Evolutionary conservation across 2,329 filamentous ascomycete species (phyloP).

Genomic region (Diaporthe sp.): DNA sequence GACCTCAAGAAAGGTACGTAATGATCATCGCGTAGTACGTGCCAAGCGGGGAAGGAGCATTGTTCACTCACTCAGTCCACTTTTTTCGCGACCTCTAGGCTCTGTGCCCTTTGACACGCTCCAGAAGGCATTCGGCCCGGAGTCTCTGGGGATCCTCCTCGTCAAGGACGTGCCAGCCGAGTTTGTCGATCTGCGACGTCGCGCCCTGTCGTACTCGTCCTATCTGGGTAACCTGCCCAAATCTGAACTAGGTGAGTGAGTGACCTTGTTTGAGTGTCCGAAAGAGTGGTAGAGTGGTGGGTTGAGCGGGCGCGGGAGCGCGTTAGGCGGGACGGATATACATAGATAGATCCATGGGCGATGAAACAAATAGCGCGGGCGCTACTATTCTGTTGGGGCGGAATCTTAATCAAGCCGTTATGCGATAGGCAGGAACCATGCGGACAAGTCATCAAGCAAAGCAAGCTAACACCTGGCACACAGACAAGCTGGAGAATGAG

Average conservation of each 20-base stretch:
- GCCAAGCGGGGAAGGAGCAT: slow-evolving; percentile 12
- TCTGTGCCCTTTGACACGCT: slow-evolving; percentile 77
- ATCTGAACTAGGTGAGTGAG: slow-evolving; percentile 74
- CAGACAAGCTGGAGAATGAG: slow-evolving; percentile 70
- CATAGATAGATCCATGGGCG: slow-evolving; percentile 7
- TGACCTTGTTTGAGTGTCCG: not conserved
- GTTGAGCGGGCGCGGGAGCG: not conserved
- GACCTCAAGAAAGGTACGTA: slow-evolving; percentile 69
- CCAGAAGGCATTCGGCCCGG: slow-evolving; percentile 87
- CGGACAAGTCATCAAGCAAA: not conserved
- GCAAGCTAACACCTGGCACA: slow-evolving; percentile 15
- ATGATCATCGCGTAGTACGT: slow-evolving; percentile 45
- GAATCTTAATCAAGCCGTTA: not conserved
- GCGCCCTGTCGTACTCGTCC: slow-evolving; percentile 86
- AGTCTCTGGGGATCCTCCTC: slow-evolving; percentile 92
- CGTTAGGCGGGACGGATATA: slow-evolving; percentile 13
- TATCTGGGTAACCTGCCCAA: slow-evolving; percentile 86
- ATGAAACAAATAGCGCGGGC: slow-evolving; percentile 24
- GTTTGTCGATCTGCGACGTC: slow-evolving; percentile 79
- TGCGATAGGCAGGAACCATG: not conserved
- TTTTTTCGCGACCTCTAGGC: slow-evolving; percentile 57
- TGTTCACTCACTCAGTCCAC: slow-evolving; percentile 31
- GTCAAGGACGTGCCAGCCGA: slow-evolving; percentile 84
- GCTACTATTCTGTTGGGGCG: slow-evolving; percentile 5
- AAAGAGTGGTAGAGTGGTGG: not conserved